These are phyloP conservation scores for Colletotrichum plurivorum DNA, from an alignment of 2,329 filamentous ascomycete genomes.

Conservation along the genomic window DNA sequence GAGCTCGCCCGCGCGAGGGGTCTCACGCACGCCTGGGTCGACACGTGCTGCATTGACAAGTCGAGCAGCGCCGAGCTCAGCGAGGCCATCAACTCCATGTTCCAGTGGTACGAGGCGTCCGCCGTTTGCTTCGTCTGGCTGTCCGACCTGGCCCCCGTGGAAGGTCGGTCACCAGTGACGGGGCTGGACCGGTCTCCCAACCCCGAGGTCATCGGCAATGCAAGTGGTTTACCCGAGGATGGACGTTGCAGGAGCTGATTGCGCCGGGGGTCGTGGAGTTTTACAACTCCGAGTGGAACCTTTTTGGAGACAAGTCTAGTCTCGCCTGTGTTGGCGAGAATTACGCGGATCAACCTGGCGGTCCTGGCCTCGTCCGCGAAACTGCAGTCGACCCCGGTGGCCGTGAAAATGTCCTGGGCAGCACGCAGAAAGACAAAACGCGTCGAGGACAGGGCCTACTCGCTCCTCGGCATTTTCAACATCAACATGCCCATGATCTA, in stretches of 20 bases:
- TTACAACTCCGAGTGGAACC: neutral
- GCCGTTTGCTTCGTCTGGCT: conserved; percentile 42
- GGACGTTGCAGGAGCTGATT: conserved; percentile 5
- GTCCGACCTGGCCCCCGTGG: neutral
- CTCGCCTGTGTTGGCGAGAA: neutral
- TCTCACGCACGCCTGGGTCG: conserved; percentile 49
- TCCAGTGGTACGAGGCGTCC: neutral
- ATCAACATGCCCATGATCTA: conserved; percentile 47
- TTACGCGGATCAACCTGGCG: neutral
- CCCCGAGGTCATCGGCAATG: neutral
- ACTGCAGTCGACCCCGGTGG: neutral
- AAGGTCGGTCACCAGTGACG: neutral
- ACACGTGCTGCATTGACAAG: conserved; percentile 54
- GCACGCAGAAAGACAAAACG: conserved; percentile 42
- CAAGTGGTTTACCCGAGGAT: conserved; percentile 7
- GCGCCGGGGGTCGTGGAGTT: neutral
- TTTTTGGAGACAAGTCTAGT: neutral
- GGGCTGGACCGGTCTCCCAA: too few relatives aligned
- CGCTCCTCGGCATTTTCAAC: conserved; percentile 45
- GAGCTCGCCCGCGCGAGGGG: conserved; percentile 8
- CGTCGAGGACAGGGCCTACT: conserved; percentile 45
- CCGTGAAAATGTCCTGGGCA: conserved; percentile 47
- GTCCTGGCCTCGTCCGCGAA: neutral
- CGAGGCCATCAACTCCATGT: conserved; percentile 45
- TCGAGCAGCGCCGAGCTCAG: conserved; percentile 49